Conservation (phyloP, 1,139 yeast genomes). For the Pneumocystis murina region DNA sequence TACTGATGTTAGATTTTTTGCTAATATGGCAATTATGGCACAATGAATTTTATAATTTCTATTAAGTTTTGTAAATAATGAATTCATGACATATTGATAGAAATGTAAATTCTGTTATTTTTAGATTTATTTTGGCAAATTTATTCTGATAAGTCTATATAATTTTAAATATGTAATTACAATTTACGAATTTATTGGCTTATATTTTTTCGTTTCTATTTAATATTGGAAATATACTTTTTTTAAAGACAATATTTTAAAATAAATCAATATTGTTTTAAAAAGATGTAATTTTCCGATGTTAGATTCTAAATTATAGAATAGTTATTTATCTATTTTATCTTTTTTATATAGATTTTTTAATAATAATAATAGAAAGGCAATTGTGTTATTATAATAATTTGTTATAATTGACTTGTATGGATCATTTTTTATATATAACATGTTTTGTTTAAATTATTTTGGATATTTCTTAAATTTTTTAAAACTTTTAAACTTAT, state of each 20-base stretch:
- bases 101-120: neutral
- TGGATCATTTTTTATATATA: neutral
- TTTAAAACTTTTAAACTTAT: no score
- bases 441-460: neutral
- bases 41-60: neutral
- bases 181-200: neutral
- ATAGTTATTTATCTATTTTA: neutral
- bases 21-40: constrained; percentile 35
- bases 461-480: no score
- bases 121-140: neutral
- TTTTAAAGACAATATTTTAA: no score
- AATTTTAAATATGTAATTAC: neutral
- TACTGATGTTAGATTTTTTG: constrained; percentile 79
- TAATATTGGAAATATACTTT: no score
- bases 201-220: neutral
- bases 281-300: no score
- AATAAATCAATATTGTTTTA: no score
- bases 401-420: neutral
- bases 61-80: neutral
- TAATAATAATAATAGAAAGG: neutral
- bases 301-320: neutral
- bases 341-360: neutral
- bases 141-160: no score
- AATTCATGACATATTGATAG: neutral
- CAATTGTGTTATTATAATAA: neutral